Evolutionary conservation across 2,329 filamentous ascomycete species (phyloP).

Genomic region (Xylogone sp.): DNA sequence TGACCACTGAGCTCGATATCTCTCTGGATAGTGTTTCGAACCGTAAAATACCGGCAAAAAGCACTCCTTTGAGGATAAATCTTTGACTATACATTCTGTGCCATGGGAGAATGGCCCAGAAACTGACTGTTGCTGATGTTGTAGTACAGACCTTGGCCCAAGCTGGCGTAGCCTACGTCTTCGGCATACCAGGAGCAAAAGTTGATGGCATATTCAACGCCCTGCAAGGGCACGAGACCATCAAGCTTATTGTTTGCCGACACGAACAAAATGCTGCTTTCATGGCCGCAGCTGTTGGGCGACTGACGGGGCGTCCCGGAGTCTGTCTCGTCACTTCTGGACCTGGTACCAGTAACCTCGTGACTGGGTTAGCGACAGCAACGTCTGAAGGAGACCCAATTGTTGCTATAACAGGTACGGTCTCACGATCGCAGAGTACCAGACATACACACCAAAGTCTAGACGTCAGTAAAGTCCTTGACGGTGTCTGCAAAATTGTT

Average conservation of each 20-base stretch:
- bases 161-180: constrained; percentile 41
- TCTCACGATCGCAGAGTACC: constrained; percentile 38
- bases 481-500: constrained; percentile 39
- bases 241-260: constrained; percentile 41
- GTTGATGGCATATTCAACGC: constrained; percentile 45
- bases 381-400: constrained; percentile 44
- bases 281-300: constrained; percentile 43
- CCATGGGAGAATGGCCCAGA: not conserved
- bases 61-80: not conserved
- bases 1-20: too few relatives aligned
- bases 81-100: not conserved
- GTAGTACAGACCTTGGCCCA: constrained; percentile 13
- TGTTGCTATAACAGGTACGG: constrained; percentile 44
- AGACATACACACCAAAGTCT: constrained; percentile 45
- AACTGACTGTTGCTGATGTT: not conserved
- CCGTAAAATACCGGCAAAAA: too few relatives aligned
- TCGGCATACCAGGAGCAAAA: constrained; percentile 45
- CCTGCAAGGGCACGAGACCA: constrained; percentile 41
- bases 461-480: constrained; percentile 38
- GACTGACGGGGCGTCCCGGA: constrained; percentile 41
- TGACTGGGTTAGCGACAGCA: constrained; percentile 42
- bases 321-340: constrained; percentile 45
- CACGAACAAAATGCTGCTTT: constrained; percentile 48
- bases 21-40: too few relatives aligned
- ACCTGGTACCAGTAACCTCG: constrained; percentile 43